Evolutionary conservation across 2,329 filamentous ascomycete genomes (phyloP).

Genomic region (Cercospora canescens): DNA sequence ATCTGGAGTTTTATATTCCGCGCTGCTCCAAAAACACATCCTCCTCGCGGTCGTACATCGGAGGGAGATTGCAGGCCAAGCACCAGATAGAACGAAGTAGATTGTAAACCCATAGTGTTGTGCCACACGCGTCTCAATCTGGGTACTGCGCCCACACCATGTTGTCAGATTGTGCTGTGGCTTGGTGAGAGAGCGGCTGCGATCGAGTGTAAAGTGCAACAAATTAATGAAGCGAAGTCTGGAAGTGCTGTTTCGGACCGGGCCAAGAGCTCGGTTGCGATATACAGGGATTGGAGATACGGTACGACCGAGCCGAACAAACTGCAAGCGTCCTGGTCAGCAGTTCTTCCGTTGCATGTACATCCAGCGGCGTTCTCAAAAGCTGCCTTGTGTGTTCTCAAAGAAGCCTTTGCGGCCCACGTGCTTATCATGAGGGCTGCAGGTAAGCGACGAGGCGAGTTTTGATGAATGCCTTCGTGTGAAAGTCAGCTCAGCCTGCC

Average conservation of each 20-base stretch:
- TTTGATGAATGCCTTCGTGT: not conserved
- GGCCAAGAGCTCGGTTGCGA: slow-evolving; percentile 10
- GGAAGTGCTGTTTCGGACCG: slow-evolving; percentile 6
- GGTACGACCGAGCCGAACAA: not conserved
- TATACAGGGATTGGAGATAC: not conserved
- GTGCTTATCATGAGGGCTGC: not conserved
- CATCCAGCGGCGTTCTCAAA: not conserved
- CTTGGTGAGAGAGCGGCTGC: not conserved
- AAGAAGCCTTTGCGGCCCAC: not conserved
- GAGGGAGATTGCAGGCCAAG: not conserved
- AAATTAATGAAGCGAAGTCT: slow-evolving; percentile 12
- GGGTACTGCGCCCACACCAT: not conserved
- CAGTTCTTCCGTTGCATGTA: slow-evolving; percentile 5
- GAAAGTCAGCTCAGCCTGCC: not conserved
- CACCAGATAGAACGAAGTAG: slow-evolving; percentile 12
- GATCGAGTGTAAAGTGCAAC: slow-evolving; percentile 1
- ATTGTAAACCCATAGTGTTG: not conserved
- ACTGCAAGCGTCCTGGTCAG: not conserved
- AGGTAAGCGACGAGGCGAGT: not conserved
- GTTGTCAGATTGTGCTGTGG: not conserved
- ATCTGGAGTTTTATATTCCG: slow-evolving; percentile 8
- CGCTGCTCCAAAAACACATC: not conserved
- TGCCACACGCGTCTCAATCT: not conserved
- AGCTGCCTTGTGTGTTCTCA: not conserved
- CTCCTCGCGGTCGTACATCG: slow-evolving; percentile 1